Percentiles rank a stretch among this genome's conserved stretches.
These are phyloP conservation scores for Suillus bovinus DNA, from an alignment of 768 basidiomycete species.

Conservation along the genomic window DNA sequence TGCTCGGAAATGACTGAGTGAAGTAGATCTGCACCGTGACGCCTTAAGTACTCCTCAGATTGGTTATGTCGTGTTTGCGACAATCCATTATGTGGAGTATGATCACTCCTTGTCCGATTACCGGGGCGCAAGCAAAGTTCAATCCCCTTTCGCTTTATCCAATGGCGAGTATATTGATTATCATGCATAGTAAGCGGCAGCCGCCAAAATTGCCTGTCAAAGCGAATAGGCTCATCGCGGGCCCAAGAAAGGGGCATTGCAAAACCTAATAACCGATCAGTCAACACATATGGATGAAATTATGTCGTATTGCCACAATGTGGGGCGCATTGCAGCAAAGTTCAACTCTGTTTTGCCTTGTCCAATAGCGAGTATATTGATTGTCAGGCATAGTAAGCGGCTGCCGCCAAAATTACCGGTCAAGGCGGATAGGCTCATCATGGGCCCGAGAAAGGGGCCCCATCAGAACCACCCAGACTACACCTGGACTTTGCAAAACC, in stretches of 20 bases:
- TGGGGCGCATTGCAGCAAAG: too few relatives aligned
- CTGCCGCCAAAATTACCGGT: not conserved
- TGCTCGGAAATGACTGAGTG: slow-evolving; percentile 1
- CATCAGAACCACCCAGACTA: too few relatives aligned
- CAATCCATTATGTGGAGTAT: not conserved
- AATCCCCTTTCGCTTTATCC: not conserved
- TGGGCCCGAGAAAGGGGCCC: not conserved
- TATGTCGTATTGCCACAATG: too few relatives aligned
- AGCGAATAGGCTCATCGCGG: not conserved
- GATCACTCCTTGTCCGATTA: not conserved
- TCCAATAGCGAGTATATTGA: not conserved
- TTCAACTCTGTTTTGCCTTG: not conserved
- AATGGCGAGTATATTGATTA: not conserved
- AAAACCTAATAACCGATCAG: too few relatives aligned
- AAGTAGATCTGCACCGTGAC: not conserved
- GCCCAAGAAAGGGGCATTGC: not conserved
- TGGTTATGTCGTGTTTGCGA: not conserved
- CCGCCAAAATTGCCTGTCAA: not conserved
- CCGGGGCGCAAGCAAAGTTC: too few relatives aligned
- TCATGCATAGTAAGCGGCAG: not conserved
- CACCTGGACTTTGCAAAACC: too few relatives aligned
- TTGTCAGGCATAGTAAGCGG: not conserved
- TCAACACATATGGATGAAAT: too few relatives aligned
- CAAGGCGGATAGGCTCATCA: not conserved
- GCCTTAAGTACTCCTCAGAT: slow-evolving; percentile 6